Conservation (phyloP, 2,329 filamentous ascomycete species). For the Hypoxylon sp. region DNA sequence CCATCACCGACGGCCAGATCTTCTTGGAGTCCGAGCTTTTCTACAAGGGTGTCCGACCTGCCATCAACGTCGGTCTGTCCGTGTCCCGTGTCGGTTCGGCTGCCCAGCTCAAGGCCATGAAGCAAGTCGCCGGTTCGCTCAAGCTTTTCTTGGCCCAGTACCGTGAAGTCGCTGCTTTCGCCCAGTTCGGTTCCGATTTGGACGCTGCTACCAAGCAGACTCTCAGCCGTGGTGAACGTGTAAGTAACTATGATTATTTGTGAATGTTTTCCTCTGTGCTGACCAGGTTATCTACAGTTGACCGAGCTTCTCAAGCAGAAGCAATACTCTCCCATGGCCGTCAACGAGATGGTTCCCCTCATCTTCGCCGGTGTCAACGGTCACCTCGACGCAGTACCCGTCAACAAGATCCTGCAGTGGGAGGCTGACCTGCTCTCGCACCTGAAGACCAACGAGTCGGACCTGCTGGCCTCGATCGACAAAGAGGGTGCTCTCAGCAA, state of each 20-base stretch:
- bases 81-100: conserved; percentile 99
- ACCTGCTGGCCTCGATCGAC: conserved; percentile 84
- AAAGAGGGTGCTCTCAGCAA: conserved; percentile 97
- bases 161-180: conserved; percentile 99
- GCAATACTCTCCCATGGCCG: conserved; percentile 98
- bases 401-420: conserved; percentile 90
- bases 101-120: conserved; percentile 99
- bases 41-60: conserved; percentile 99
- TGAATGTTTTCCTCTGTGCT: conserved; percentile 21
- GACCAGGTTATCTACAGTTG: conserved; percentile 57
- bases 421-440: conserved; percentile 93
- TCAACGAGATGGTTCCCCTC: conserved; percentile 99
- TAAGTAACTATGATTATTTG: conserved; percentile 57
- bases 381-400: conserved; percentile 86
- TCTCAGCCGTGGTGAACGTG: conserved; percentile 95
- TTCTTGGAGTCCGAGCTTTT: conserved; percentile 99
- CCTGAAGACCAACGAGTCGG: conserved; percentile 88
- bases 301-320: conserved; percentile 99
- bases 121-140: conserved; percentile 99
- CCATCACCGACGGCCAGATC: conserved; percentile 99
- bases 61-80: conserved; percentile 99
- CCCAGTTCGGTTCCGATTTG: conserved; percentile 99
- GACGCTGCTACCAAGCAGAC: conserved; percentile 99
- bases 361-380: conserved; percentile 99
- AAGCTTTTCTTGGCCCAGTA: conserved; percentile 99